These are phyloP conservation scores for Endoconidiophora polonica DNA, from an alignment of 2,329 filamentous ascomycete genomes.

Conservation along the genomic window DNA sequence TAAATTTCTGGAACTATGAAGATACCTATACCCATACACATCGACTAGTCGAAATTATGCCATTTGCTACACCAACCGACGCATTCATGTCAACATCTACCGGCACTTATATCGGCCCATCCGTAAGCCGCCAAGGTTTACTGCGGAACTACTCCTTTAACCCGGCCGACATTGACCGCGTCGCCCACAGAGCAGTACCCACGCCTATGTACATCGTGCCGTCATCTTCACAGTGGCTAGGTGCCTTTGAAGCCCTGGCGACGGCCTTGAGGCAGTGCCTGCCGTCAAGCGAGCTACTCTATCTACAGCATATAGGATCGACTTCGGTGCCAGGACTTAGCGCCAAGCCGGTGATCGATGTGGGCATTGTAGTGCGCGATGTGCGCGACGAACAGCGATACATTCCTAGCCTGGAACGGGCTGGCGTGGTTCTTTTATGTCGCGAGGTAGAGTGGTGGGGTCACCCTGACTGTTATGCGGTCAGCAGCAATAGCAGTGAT, in stretches of 20 bases:
- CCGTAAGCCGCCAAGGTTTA: neutral
- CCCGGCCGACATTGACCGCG: constrained; percentile 14
- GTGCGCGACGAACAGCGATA: constrained; percentile 26
- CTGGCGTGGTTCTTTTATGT: constrained; percentile 28
- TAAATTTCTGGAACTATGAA: too few species aligned
- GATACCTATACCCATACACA: too few species aligned
- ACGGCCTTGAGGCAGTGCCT: constrained; percentile 18
- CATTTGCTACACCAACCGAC: too few species aligned
- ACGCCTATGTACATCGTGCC: constrained; percentile 20
- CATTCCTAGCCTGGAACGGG: constrained; percentile 25
- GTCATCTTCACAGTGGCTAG: constrained; percentile 23
- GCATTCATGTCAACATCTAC: neutral
- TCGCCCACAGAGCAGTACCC: constrained; percentile 17
- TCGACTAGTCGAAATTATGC: too few species aligned
- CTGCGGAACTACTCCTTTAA: neutral
- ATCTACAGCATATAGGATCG: constrained; percentile 31
- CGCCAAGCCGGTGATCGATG: constrained; percentile 35
- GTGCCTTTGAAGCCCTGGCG: constrained; percentile 19
- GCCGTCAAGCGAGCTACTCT: constrained; percentile 22
- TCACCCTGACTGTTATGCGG: constrained; percentile 28
- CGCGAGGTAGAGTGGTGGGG: constrained; percentile 31
- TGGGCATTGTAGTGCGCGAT: constrained; percentile 30
- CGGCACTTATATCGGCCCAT: neutral
- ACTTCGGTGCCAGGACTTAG: constrained; percentile 32
- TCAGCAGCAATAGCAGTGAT: too few species aligned